Conservation (phyloP, 2,329 filamentous ascomycete genomes). For the Podosphaera aphanis region DNA sequence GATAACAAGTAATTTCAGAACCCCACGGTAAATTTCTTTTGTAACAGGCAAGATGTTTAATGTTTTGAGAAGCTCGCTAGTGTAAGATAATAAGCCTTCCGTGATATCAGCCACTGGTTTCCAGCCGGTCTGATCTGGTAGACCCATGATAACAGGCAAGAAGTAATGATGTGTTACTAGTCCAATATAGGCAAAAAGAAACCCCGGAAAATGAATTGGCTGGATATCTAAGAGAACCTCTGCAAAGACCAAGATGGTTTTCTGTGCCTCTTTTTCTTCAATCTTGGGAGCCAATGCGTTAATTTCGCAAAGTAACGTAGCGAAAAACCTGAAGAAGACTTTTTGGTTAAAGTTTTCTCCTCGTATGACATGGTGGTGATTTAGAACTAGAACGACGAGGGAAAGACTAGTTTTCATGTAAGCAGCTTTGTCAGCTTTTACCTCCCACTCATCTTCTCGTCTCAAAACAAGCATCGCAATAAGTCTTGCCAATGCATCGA, state of each 20-base stretch:
- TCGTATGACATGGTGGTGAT: slow-evolving; percentile 61
- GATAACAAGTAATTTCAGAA: slow-evolving; percentile 60
- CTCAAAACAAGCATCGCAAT: slow-evolving; percentile 54
- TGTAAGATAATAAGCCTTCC: slow-evolving; percentile 45
- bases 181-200: slow-evolving; percentile 64
- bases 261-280: slow-evolving; percentile 35
- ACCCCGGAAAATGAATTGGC: slow-evolving; percentile 56
- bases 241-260: slow-evolving; percentile 50
- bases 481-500: slow-evolving; percentile 67
- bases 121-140: slow-evolving; percentile 52
- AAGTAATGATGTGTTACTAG: slow-evolving; percentile 71
- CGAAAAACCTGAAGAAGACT: slow-evolving; percentile 78
- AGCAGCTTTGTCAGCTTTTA: slow-evolving; percentile 37
- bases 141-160: slow-evolving; percentile 50
- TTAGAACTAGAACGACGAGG: slow-evolving; percentile 58
- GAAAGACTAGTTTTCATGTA: slow-evolving; percentile 61
- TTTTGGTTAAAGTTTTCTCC: slow-evolving; percentile 68
- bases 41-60: slow-evolving; percentile 42
- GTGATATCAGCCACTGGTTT: slow-evolving; percentile 49
- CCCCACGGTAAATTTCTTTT: slow-evolving; percentile 66
- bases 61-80: slow-evolving; percentile 59
- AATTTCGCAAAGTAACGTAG: slow-evolving; percentile 58
- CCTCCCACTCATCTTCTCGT: slow-evolving; percentile 33
- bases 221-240: slow-evolving; percentile 49
- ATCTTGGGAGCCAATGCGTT: slow-evolving; percentile 33